Base-by-base conservation (phyloP, 768 basidiomycete genomes). In the Hypholoma fasciculare region DNA sequence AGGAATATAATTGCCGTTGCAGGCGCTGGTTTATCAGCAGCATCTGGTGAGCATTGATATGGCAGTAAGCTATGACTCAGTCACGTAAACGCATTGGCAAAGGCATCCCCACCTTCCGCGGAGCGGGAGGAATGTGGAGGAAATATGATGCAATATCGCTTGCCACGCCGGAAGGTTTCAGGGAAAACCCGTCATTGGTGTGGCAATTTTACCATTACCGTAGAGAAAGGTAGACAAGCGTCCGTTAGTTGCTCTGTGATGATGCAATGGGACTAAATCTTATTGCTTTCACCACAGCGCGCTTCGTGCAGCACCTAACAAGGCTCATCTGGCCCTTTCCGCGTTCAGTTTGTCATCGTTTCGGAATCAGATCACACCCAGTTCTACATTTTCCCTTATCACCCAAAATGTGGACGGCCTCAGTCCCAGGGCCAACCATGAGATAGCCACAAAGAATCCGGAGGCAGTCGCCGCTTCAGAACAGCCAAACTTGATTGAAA, bases 201-300 rank as follows among this genome's bases (percentile, higher is more conserved):
- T 86, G 85, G 86, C 82, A 87, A 61, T 87, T 87, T 64, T 88
- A 86, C 61, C 86, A 87, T 61, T 81, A 83, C 56, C 73, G 86
- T n/a, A 72, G 85, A 54, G 77, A 80, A 83, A 55, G 72, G 86
- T n/a, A 72, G 85, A 54, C 77, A 80, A 69, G 74, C 65, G 83
- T 83, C 61, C 27, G 72, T 71, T n/a, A 39, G 7, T 46, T 30
- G 38, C 52, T 26, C 19, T 17, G 11, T n/a, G 40, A 17, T 38
- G 34, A 20, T 37, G 40, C 38, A 20, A 23, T 19, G 16, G 37
- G 48, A 53, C 40, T 50, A 34, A 36, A 49, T 49, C 38, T 53
- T 38, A 49, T 39, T 61, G 59, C 6, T n/a, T 7, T 16, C 20
- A 52, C 23, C 56, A 19, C 63, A 87, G 84, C 52, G 83, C 79